Conservation (phyloP, 1,284 basidiomycete species). For the Baeospora myosura region DNA sequence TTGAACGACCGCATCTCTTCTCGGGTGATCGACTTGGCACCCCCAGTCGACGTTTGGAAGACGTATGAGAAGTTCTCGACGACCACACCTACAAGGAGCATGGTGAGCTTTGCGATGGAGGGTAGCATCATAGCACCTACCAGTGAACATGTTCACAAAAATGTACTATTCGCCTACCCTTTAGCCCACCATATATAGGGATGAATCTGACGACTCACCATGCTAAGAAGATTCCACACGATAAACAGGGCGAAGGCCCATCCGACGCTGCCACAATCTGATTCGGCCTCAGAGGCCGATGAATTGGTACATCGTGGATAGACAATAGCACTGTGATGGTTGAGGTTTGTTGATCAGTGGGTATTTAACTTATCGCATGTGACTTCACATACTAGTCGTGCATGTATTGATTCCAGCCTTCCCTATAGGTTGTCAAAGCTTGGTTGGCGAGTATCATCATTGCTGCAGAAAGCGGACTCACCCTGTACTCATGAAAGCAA, state of each 20-base stretch:
- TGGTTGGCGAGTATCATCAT: too few species aligned
- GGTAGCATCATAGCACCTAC: conserved; percentile 27
- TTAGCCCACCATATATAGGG: too few species aligned
- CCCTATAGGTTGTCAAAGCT: too few species aligned
- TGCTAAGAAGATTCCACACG: conserved; percentile 93
- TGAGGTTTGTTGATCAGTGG: not conserved
- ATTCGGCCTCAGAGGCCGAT: conserved; percentile 37
- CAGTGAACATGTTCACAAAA: conserved; percentile 92
- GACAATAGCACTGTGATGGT: conserved; percentile 52
- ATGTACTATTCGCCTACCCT: conserved; percentile 87
- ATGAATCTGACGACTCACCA: conserved; percentile 65
- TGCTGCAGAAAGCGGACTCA: conserved; percentile 26
- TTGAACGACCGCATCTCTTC: conserved; percentile 93
- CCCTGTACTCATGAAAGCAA: conserved; percentile 74
- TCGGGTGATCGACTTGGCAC: conserved; percentile 78
- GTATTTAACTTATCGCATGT: not conserved
- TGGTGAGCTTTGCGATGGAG: not conserved
- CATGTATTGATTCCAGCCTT: conserved; percentile 95
- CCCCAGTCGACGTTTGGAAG: conserved; percentile 78
- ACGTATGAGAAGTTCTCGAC: conserved; percentile 97
- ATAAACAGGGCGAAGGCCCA: conserved; percentile 92
- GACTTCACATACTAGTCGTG: conserved; percentile 72
- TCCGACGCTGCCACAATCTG: conserved; percentile 83
- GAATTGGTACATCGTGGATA: conserved; percentile 83
- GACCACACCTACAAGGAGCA: conserved; percentile 61